Evolutionary conservation across 108 stramenopile species (phyloP).

Genomic region (Seminavis robusta): DNA sequence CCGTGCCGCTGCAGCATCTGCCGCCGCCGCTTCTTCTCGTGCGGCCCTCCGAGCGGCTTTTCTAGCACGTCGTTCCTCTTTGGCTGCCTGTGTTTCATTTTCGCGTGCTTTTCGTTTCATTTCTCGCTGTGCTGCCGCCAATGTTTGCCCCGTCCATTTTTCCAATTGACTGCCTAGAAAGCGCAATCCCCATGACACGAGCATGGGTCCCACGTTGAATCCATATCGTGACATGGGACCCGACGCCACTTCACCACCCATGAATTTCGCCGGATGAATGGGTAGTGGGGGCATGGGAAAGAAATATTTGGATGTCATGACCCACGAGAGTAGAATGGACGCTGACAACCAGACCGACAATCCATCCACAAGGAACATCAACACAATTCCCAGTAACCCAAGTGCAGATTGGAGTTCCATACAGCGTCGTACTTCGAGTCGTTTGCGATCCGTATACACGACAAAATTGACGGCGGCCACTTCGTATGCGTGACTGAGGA

Average conservation of each 20-base stretch:
- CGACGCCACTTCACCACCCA: conserved; percentile 52
- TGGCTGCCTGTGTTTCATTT: conserved; percentile 23
- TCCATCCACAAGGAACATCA: conserved; percentile 59
- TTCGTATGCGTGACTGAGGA: conserved; percentile 52
- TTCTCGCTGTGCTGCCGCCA: conserved; percentile 50
- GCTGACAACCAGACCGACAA: conserved; percentile 71
- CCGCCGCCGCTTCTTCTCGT: too few species aligned
- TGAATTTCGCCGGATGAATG: conserved; percentile 67
- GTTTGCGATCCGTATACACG: conserved; percentile 76
- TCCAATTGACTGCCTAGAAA: conserved; percentile 60
- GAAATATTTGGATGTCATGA: conserved; percentile 64
- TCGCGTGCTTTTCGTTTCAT: conserved; percentile 28
- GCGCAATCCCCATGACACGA: conserved; percentile 70
- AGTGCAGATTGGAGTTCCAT: conserved; percentile 45
- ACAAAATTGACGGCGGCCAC: conserved; percentile 74
- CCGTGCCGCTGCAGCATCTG: too few species aligned
- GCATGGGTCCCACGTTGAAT: conserved; percentile 85
- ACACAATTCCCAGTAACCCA: conserved; percentile 58
- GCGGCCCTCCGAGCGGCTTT: too few species aligned
- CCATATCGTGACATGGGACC: conserved; percentile 56
- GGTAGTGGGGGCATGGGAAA: conserved; percentile 74
- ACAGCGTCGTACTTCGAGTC: conserved; percentile 57
- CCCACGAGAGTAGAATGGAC: conserved; percentile 75
- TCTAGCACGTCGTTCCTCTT: conserved; percentile 25
- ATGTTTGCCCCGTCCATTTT: conserved; percentile 56